Base-by-base conservation (phyloP, 208 protist species). In the Leishmania major region DNA sequence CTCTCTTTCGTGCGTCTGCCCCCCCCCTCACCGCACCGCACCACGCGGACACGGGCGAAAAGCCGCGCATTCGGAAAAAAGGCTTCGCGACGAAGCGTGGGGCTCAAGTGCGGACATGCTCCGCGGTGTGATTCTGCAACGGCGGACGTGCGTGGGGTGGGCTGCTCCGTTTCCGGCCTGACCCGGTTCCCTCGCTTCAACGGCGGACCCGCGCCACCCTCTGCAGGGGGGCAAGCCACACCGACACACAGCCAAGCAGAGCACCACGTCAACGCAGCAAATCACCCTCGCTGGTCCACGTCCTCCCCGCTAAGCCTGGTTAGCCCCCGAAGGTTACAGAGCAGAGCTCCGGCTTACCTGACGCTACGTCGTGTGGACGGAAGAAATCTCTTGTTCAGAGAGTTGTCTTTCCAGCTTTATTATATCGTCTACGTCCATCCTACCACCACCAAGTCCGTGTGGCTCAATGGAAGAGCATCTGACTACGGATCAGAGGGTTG, bases 381-480 rank as follows among this genome's bases (percentile, higher is more conserved):
- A 31, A 37, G 1, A 2, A 28, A 3, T 5, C 1, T 1, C 13
- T 6, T 66, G 31, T 4, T 78, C 0, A 3, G 35, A 25, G 4
- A 25, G 11, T 4, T 25, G 0, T n/a, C 19, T 66, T 78, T 78
- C 35, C 17, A 0, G 11, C 17, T 15, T 0, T 11, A 49, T 5
- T 66, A 10, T 15, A 47, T 1, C 4, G 0, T 7, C 7, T 0
- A 3, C 0, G 22, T 6, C 10, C 1, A 6, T 22, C 49, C 2
- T 13, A 1, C 22, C 31, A 0, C 0, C 22, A 4, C 0, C 40
- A 78, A 69, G 90, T 93, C 92, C 90, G 92, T 91, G 92, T 95
- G 90, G 92, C 92, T 93, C 92, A 95, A 95, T 91, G 92, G 92
- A 95, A 95, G 92, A 93, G 92, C 92, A 95, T 93, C 90, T 95